Percentiles rank a stretch among this genome's conserved stretches.
Conservation (phyloP, 2,329 filamentous ascomycete genomes). For the Trichoderma simmonsii region DNA sequence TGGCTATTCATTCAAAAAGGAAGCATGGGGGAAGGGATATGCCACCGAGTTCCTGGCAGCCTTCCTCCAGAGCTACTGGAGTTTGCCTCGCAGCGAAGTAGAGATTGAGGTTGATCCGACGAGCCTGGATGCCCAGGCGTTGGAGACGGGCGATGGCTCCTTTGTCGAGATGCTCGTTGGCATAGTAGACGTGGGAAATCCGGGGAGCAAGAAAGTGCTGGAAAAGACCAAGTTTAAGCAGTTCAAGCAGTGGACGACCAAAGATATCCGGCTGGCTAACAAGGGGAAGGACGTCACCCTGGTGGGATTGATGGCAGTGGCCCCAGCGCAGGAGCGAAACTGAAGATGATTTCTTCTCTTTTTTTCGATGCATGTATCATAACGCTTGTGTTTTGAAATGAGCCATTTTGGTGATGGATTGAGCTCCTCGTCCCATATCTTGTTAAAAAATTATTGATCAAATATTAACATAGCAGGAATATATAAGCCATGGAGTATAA, state of each 20-base stretch:
- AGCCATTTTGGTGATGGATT: not conserved
- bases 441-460: too few species aligned
- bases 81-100: constrained; percentile 39
- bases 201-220: not conserved
- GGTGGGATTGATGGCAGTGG: not conserved
- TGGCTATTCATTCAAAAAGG: constrained; percentile 49
- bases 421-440: too few species aligned
- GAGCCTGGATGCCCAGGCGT: constrained; percentile 25
- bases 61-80: constrained; percentile 41
- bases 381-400: not conserved
- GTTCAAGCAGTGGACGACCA: not conserved
- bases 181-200: not conserved
- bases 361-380: not conserved
- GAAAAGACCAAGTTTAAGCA: not conserved
- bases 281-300: not conserved
- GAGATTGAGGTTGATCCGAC: constrained; percentile 36
- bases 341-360: not conserved
- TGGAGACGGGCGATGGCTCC: not conserved
- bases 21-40: constrained; percentile 49
- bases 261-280: not conserved
- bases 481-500: not conserved
- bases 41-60: constrained; percentile 49
- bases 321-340: not conserved
- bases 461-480: not conserved
- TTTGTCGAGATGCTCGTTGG: not conserved